Conservation (phyloP, 352 stramenopile genomes). For the Hyaloperonospora arabidopsidis region DNA sequence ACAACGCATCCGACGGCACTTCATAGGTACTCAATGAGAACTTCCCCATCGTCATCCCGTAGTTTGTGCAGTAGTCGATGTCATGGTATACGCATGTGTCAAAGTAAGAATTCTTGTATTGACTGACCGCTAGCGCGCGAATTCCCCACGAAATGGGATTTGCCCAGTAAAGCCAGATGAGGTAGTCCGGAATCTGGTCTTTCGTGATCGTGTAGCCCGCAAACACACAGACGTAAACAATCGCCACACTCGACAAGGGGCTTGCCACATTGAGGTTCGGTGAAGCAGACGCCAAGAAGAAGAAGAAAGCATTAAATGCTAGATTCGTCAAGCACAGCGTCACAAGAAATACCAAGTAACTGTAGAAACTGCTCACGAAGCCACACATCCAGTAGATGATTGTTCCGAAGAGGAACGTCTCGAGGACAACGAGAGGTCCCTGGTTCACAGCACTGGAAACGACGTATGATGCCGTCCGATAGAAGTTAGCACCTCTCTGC, state of each 20-base stretch:
- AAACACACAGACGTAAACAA: slow-evolving; percentile 56
- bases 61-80: no score
- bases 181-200: slow-evolving; percentile 60
- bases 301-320: slow-evolving; percentile 64
- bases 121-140: slow-evolving; percentile 1
- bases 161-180: slow-evolving; percentile 78
- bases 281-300: slow-evolving; percentile 42
- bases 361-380: slow-evolving; percentile 43
- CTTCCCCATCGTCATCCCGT: slow-evolving; percentile 3
- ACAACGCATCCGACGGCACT: slow-evolving; percentile 23
- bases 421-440: slow-evolving; percentile 59
- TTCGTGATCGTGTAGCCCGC: slow-evolving; percentile 69
- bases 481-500: slow-evolving; percentile 85
- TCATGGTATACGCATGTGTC: slow-evolving; percentile 1
- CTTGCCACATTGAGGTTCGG: slow-evolving; percentile 50
- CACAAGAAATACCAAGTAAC: slow-evolving; percentile 74
- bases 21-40: slow-evolving; percentile 21
- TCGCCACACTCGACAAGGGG: slow-evolving; percentile 18
- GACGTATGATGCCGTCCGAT: slow-evolving; percentile 72
- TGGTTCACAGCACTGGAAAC: slow-evolving; percentile 56
- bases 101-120: slow-evolving; percentile 5
- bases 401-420: slow-evolving; percentile 49
- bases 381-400: slow-evolving; percentile 88
- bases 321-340: slow-evolving; percentile 50
- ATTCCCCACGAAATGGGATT: slow-evolving; percentile 47